Evolutionary conservation across 1,284 basidiomycete genomes (phyloP).

Genomic region (Neonothopanus nambi): DNA sequence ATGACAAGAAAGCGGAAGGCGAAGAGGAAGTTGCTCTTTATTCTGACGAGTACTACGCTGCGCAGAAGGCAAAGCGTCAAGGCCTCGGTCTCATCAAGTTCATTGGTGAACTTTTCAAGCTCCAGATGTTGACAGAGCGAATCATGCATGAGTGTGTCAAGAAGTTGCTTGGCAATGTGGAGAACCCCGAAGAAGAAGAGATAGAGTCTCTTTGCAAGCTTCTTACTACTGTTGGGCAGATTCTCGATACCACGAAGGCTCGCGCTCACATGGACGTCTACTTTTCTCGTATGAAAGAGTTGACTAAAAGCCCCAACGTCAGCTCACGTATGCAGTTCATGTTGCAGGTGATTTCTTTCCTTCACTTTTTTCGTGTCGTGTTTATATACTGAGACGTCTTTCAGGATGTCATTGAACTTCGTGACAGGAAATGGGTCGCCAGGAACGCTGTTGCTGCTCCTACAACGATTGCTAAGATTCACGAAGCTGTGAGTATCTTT

Average conservation of each 20-base stretch:
- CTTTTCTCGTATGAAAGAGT: constrained; percentile 86
- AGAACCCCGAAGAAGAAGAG: constrained; percentile 96
- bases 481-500: constrained; percentile 68
- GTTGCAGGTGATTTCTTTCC: constrained; percentile 70
- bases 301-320: constrained; percentile 74
- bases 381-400: constrained; percentile 4
- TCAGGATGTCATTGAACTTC: constrained; percentile 88
- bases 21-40: constrained; percentile 68
- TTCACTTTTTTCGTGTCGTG: constrained; percentile 18
- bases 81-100: constrained; percentile 97
- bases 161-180: constrained; percentile 89
- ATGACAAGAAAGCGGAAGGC: constrained; percentile 51
- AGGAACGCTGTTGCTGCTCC: constrained; percentile 80
- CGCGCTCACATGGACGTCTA: constrained; percentile 89
- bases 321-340: constrained; percentile 93
- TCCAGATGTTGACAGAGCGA: constrained; percentile 91
- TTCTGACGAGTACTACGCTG: constrained; percentile 96
- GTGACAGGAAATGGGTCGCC: constrained; percentile 79
- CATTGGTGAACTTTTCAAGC: constrained; percentile 97
- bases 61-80: constrained; percentile 95
- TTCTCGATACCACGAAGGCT: constrained; percentile 81
- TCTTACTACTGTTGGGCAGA: constrained; percentile 83
- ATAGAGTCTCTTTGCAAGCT: constrained; percentile 96
- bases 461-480: constrained; percentile 87
- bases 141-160: constrained; percentile 98